Conservation (phyloP, 106 monocot species). For the Allium fistulosum region DNA sequence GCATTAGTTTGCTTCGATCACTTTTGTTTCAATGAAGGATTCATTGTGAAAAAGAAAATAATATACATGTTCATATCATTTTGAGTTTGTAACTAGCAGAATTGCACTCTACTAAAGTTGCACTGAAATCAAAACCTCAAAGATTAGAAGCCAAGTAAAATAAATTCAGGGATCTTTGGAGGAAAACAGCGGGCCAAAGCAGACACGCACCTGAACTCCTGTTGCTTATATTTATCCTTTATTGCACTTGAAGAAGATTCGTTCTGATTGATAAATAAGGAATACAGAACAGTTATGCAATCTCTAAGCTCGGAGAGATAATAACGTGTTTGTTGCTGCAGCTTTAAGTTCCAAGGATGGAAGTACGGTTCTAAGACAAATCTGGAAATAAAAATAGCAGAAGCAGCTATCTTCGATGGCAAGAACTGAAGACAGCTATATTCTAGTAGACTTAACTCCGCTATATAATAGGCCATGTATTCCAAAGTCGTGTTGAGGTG, state of each 20-base stretch:
- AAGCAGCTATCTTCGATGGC: slow-evolving; percentile 56
- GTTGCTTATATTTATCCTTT: slow-evolving; percentile 55
- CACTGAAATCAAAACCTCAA: background rate
- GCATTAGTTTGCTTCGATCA: too few species aligned
- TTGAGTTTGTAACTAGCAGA: background rate
- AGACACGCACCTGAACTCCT: slow-evolving; percentile 42
- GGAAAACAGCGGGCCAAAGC: slow-evolving; percentile 4
- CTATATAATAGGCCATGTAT: slow-evolving; percentile 54
- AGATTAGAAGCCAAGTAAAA: slow-evolving; percentile 12
- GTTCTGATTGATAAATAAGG: slow-evolving; percentile 33
- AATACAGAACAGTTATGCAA: slow-evolving; percentile 43
- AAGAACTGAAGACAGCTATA: slow-evolving; percentile 44
- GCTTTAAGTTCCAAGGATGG: slow-evolving; percentile 40
- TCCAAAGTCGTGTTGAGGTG: slow-evolving; percentile 28
- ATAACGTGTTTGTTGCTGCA: slow-evolving; percentile 32
- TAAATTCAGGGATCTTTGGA: slow-evolving; percentile 21
- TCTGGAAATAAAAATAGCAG: slow-evolving; percentile 63
- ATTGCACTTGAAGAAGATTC: slow-evolving; percentile 18
- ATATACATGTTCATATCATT: background rate
- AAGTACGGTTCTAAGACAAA: slow-evolving; percentile 25
- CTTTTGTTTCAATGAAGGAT: too few species aligned
- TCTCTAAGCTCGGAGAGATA: slow-evolving; percentile 39
- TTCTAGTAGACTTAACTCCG: slow-evolving; percentile 53
- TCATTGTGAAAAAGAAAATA: background rate
- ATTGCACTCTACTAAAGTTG: background rate